phyloP scores from a whole-genome alignment of 202 grass and related monocot species.

The Sporobolus alterniflorus region DNA sequence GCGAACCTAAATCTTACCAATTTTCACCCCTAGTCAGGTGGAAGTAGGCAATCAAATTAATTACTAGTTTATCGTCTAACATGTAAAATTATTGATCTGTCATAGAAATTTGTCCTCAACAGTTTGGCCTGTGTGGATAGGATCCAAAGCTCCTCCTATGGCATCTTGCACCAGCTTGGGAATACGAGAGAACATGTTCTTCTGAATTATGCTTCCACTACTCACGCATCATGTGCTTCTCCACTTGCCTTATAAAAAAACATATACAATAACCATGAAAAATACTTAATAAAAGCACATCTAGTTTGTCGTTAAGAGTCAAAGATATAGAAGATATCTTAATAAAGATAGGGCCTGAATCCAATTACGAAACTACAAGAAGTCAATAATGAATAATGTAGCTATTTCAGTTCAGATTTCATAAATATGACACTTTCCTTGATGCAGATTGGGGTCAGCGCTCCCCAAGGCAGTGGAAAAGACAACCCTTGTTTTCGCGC shows the following conservation, averaged over 20 bases:
- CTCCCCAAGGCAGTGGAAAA: conserved; percentile 99
- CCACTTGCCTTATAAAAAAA: conserved; percentile 14
- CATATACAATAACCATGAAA: conserved; percentile 8
- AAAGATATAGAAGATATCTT: background rate
- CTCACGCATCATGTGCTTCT: conserved; percentile 14
- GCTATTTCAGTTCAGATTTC: conserved; percentile 22
- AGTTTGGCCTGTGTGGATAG: background rate
- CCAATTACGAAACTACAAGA: background rate
- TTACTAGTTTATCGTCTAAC: background rate
- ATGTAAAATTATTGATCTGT: background rate
- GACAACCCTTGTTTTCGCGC: conserved; percentile 92
- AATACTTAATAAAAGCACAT: background rate
- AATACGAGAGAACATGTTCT: conserved; percentile 35
- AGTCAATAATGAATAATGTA: conserved; percentile 3
- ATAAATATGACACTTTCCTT: conserved; percentile 29
- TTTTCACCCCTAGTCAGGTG: background rate
- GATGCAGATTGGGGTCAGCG: conserved; percentile 87
- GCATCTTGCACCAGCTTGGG: conserved; percentile 11
- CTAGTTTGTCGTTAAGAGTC: background rate
- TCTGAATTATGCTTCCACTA: conserved; percentile 39
- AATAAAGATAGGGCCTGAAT: conserved; percentile 4
- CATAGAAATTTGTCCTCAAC: background rate
- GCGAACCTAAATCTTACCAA: too few relatives aligned
- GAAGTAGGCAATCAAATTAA: background rate
- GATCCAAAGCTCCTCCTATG: conserved; percentile 32